Percentiles rank a stretch among this genome's conserved stretches.
These are phyloP conservation scores for Thymus mandschuricus DNA, from an alignment of 257 asterid species.

Conservation along the genomic window DNA sequence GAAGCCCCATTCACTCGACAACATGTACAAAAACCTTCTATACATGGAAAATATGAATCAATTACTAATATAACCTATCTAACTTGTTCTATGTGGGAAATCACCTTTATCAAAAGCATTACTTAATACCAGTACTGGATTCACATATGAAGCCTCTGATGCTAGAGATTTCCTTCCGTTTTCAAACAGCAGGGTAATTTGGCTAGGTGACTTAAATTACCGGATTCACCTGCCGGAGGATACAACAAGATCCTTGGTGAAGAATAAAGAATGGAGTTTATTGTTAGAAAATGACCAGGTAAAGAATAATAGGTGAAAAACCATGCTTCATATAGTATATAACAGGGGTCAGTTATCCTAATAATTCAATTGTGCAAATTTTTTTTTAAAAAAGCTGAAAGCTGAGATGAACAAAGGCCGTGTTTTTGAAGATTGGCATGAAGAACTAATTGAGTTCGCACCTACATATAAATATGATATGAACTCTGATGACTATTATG, in stretches of 20 bases:
- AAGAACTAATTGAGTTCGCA: conserved; percentile 58
- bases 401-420: conserved; percentile 57
- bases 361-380: conserved; percentile 30
- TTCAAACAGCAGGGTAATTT: conserved; percentile 55
- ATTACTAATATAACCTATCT: conserved; percentile 17
- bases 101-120: neutral
- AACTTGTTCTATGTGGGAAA: conserved; percentile 17
- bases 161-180: conserved; percentile 26
- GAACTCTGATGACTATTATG: conserved; percentile 61
- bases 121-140: conserved; percentile 7
- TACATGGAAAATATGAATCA: conserved; percentile 7
- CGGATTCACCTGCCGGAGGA: conserved; percentile 64
- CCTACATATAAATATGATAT: conserved; percentile 63
- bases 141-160: conserved; percentile 29
- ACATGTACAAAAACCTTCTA: neutral
- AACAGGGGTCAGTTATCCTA: conserved; percentile 27
- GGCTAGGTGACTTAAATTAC: conserved; percentile 78
- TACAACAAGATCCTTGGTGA: conserved; percentile 57
- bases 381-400: conserved; percentile 50
- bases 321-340: conserved; percentile 9
- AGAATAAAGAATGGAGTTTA: conserved; percentile 51
- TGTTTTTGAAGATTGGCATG: conserved; percentile 64
- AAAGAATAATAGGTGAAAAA: conserved; percentile 24
- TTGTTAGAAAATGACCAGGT: conserved; percentile 68
- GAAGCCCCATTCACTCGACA: conserved; percentile 1